Conservation (phyloP, 352 stramenopile genomes). For the Blastocystis sp. region DNA sequence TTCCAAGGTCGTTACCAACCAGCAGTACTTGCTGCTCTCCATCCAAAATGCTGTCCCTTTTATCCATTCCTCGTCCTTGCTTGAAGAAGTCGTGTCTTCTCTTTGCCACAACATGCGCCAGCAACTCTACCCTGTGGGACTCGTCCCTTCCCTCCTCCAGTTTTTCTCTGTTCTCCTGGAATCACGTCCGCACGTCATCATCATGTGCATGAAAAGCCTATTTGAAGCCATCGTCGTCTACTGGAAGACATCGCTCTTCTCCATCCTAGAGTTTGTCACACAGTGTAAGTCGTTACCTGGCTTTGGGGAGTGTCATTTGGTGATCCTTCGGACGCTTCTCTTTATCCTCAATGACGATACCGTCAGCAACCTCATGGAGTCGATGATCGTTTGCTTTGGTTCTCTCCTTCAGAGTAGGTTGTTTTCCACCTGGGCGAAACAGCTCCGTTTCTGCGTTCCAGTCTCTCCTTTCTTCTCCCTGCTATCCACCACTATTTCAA, state of each 20-base stretch:
- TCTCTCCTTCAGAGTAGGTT: neutral
- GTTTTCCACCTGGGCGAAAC: neutral
- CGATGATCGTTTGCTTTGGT: neutral
- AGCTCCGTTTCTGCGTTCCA: neutral
- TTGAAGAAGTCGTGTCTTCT: neutral
- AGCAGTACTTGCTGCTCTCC: neutral
- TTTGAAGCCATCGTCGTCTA: neutral
- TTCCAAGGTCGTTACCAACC: neutral
- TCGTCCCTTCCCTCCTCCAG: neutral
- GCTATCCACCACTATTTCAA: neutral
- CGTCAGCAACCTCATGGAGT: neutral
- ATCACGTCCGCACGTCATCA: neutral
- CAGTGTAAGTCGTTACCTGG: neutral
- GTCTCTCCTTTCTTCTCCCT: slow-evolving; percentile 30
- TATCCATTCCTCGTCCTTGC: neutral
- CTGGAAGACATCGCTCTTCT: slow-evolving; percentile 22
- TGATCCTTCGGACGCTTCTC: neutral
- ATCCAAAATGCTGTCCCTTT: neutral
- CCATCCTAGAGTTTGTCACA: neutral
- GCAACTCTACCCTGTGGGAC: neutral
- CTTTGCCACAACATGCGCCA: neutral
- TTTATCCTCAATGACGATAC: slow-evolving; percentile 21
- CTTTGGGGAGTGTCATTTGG: neutral
- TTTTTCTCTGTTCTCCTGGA: neutral
- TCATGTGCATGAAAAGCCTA: neutral